These are phyloP conservation scores for Gloeopeniophorella convolvens DNA, from an alignment of 768 basidiomycete species.

Conservation along the genomic window DNA sequence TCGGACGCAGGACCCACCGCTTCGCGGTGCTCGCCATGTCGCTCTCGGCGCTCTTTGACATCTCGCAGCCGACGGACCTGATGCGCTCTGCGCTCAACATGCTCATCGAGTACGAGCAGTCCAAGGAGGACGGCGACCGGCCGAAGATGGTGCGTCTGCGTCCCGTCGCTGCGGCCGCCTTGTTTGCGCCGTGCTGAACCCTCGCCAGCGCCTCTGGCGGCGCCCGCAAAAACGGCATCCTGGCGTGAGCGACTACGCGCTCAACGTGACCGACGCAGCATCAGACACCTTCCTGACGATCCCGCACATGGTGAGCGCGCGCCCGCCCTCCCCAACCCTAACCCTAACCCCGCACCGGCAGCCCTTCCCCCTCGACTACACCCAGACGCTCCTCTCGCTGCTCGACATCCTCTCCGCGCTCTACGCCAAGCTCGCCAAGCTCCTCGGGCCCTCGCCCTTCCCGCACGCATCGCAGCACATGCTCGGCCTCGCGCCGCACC, in stretches of 20 bases:
- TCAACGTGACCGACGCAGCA: slow-evolving; percentile 51
- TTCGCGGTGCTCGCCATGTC: slow-evolving; percentile 86
- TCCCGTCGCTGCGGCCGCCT: not conserved
- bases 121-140: slow-evolving; percentile 66
- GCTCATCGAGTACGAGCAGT: slow-evolving; percentile 71
- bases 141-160: slow-evolving; percentile 56
- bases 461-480: slow-evolving; percentile 64
- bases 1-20: slow-evolving; percentile 56
- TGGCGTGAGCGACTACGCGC: slow-evolving; percentile 53
- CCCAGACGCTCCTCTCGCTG: slow-evolving; percentile 81
- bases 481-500: slow-evolving; percentile 71
- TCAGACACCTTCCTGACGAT: slow-evolving; percentile 66
- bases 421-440: slow-evolving; percentile 79
- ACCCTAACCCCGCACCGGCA: slow-evolving; percentile 26
- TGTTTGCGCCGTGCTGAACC: too few species aligned
- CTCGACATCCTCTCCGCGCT: slow-evolving; percentile 86
- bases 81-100: slow-evolving; percentile 67
- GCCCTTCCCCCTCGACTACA: slow-evolving; percentile 89
- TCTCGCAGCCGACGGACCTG: slow-evolving; percentile 73
- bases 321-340: not conserved
- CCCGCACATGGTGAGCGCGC: slow-evolving; percentile 57
- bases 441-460: slow-evolving; percentile 79
- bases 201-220: slow-evolving; percentile 43
- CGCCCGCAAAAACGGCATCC: slow-evolving; percentile 49
- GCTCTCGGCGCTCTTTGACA: slow-evolving; percentile 73